These are phyloP conservation scores for Arthrobotrys megalospora DNA, from an alignment of 2,329 filamentous ascomycete genomes.

Conservation along the genomic window DNA sequence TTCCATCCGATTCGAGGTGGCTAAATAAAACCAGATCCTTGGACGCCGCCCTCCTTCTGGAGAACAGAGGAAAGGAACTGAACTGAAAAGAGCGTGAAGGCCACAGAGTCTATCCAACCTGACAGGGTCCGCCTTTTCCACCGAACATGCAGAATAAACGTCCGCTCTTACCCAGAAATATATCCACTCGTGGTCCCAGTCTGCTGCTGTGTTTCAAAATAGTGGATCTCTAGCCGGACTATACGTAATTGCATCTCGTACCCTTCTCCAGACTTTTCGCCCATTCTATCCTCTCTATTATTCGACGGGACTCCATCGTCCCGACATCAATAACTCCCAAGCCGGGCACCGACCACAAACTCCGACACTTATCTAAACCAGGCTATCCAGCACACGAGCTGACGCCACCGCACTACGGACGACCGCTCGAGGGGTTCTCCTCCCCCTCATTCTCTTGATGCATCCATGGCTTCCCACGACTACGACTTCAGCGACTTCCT, in stretches of 20 bases:
- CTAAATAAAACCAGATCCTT: slow-evolving; percentile 60
- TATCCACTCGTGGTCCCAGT: slow-evolving; percentile 52
- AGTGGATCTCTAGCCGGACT: slow-evolving; percentile 53
- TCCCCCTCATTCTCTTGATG: slow-evolving; percentile 41
- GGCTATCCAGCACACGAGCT: slow-evolving; percentile 55
- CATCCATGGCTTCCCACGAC: slow-evolving; percentile 59
- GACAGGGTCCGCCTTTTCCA: slow-evolving; percentile 13
- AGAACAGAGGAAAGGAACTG: not conserved
- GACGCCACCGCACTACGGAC: slow-evolving; percentile 46
- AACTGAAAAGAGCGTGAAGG: not conserved
- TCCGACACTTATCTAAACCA: slow-evolving; percentile 44
- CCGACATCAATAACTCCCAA: slow-evolving; percentile 16
- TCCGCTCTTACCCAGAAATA: slow-evolving; percentile 31
- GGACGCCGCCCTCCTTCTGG: slow-evolving; percentile 35
- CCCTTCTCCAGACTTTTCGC: slow-evolving; percentile 16
- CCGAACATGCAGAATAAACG: slow-evolving; percentile 56
- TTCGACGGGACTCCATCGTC: slow-evolving; percentile 10
- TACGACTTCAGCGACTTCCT: slow-evolving; percentile 60
- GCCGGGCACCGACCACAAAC: slow-evolving; percentile 8
- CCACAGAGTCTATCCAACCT: not conserved
- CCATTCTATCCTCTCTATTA: slow-evolving; percentile 2
- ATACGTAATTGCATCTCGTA: slow-evolving; percentile 58
- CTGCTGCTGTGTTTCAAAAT: slow-evolving; percentile 51
- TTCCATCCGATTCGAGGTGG: slow-evolving; percentile 47
- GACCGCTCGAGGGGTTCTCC: slow-evolving; percentile 14